Evolutionary conservation across 129 eudicot species (phyloP), one percentile per base, ranked within the genome.

Genomic region (Cynara cardunculus): DNA sequence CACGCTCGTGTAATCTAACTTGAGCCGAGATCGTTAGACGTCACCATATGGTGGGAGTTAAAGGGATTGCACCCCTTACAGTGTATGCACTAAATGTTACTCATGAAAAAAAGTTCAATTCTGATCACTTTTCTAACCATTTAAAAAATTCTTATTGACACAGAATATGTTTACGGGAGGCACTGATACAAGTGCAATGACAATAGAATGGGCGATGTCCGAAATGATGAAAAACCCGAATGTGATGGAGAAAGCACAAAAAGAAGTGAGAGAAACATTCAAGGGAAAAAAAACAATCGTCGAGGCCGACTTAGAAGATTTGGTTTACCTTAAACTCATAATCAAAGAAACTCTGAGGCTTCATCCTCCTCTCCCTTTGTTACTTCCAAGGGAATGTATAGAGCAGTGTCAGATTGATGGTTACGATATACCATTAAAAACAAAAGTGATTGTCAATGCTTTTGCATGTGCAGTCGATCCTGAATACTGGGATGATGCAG

Each of bases 311-410:
- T 25, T 73, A 30, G 25, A 80, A 34, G 3, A 59, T 32, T 72
- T 49, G 31, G 34, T 25, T 53, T 80, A 71, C 72, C 37, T 80
- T 34, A 72, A 56, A 27, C 12, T 26, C 11, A 19, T 80, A 6
- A 80, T 80, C 13, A 80, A 72, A 72, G 78, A 71, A 34, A 71
- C 75, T 30, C 56, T 71, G 5, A 34, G 75, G 34, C 25, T 71
- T 34, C 75, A 16, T 34, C 30, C 24, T 61, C 59, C 80, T n/a
- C 24, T 39, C 0, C 84, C 87, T 7, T 2, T 78, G 22, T 74
- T 84, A 73, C 62, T 84, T 71, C 87, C 84, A 35, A 64, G 80
- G 35, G 79, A 84, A 67, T 61, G 83, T 3, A 62, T 44, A n/a
- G 80, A 73, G 39, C 35, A 24, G 7, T 78, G 84, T 44, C 30